phyloP scores from a whole-genome alignment of 2,329 filamentous ascomycete species.

The Paecilomyces sp. region DNA sequence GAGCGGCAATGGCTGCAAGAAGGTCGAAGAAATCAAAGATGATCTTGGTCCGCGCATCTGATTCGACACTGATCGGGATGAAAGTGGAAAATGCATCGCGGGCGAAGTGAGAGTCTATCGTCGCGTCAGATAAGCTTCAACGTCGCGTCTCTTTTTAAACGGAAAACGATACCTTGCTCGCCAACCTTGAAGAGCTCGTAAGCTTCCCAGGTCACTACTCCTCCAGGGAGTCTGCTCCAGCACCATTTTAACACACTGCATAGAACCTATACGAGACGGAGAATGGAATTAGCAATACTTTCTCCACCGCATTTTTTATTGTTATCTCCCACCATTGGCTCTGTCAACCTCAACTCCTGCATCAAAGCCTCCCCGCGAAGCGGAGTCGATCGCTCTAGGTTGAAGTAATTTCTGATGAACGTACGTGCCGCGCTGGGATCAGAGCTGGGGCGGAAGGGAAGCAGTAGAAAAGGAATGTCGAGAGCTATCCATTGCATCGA shows the following conservation, averaged over 20 bases:
- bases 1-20: constrained; percentile 79
- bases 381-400: constrained; percentile 51
- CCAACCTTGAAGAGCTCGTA: constrained; percentile 95
- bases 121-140: constrained; percentile 8
- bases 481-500: constrained; percentile 54
- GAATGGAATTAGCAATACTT: constrained; percentile 3
- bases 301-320: not conserved
- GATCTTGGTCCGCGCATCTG: constrained; percentile 74
- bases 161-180: constrained; percentile 63
- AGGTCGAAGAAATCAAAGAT: constrained; percentile 97
- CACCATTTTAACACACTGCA: constrained; percentile 97
- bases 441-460: constrained; percentile 89
- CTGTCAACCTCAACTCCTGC: constrained; percentile 85
- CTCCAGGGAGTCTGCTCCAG: constrained; percentile 85
- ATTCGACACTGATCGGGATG: constrained; percentile 88
- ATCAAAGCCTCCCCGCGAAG: constrained; percentile 62
- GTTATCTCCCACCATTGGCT: constrained; percentile 69
- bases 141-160: not conserved
- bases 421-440: constrained; percentile 87
- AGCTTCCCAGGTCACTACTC: constrained; percentile 92
- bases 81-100: constrained; percentile 94
- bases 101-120: constrained; percentile 78
- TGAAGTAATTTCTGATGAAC: constrained; percentile 90
- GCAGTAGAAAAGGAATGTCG: constrained; percentile 82
- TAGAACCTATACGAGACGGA: constrained; percentile 57